Base-by-base conservation (phyloP, 148 eudicot species). In the Amaranthus hypochondriacus region DNA sequence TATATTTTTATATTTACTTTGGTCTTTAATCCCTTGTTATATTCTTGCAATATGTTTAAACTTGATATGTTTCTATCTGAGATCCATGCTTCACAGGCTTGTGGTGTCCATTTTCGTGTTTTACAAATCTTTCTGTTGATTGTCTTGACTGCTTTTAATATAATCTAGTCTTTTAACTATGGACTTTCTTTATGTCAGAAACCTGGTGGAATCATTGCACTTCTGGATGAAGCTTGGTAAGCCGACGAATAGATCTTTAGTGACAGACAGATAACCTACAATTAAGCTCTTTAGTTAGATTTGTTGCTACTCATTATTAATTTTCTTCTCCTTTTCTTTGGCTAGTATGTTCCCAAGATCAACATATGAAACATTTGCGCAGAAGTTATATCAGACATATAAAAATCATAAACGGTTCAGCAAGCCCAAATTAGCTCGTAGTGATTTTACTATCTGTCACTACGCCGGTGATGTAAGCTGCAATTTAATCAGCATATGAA, bases 151-250 rank as follows among this genome's bases (percentile, higher is more conserved):
- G 51, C 18, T 64, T 7, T 66, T 4, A 14, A 48, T 49, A 1
- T 59, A 13, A 14, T 39, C 39, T 68, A 18, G 9, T 57, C 56
- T 39, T 51, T 12, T 51, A 21, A 9, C 28, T 70, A 43, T 68
- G 48, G 56, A 50, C 5, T 62, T 48, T 77, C 21, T 51, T 21
- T 69, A 79, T 67, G 74, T 74, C 92, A 96, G 99, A 96, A 96
- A 89, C 97, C 97, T 65, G 99, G 97, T 79, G 99, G 99, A 78
- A 96, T 96, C 51, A 92, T 96, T 39, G 85, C 97, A 74, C 99
- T 96, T 79, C 83, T 96, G 64, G 99, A 96, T 86, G 97, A 96
- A 89, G 97, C 97, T 75, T 96, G 99, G 99, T 96, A 85, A 88
- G 97, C 77, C 28, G 55, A 18, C 9, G 43, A 56, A 48, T 72